Evolutionary conservation across 148 eudicot species (phyloP).

Genomic region (Oxyria digyna): DNA sequence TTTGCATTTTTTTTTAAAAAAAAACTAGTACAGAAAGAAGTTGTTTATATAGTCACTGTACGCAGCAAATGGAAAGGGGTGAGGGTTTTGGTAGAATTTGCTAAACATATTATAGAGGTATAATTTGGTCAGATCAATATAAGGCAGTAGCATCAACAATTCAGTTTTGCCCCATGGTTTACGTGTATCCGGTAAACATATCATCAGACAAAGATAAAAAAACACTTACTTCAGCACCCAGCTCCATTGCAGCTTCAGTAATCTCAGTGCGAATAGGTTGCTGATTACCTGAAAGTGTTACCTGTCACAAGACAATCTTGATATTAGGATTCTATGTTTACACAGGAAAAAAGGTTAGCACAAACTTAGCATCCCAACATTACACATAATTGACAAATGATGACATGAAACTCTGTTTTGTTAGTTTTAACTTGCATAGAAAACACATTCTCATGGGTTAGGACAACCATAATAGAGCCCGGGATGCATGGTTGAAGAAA

Average conservation of each 20-base stretch:
- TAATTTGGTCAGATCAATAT: neutral
- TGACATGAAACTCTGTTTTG: neutral
- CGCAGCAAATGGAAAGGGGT: too few species aligned
- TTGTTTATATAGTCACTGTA: too few species aligned
- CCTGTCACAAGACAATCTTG: constrained; percentile 27
- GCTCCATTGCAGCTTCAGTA: constrained; percentile 91
- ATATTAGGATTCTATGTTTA: neutral
- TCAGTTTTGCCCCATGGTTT: neutral
- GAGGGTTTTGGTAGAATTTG: neutral
- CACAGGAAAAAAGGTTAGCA: neutral
- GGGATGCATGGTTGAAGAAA: neutral
- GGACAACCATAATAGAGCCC: neutral
- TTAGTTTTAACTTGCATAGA: neutral
- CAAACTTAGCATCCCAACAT: neutral
- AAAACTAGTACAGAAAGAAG: too few species aligned
- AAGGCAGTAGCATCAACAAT: neutral
- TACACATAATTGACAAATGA: neutral
- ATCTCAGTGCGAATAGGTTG: constrained; percentile 91
- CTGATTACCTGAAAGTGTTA: constrained; percentile 91
- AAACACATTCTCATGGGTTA: neutral
- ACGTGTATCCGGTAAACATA: neutral
- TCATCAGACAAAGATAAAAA: neutral
- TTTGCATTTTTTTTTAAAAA: too few species aligned
- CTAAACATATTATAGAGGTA: neutral
- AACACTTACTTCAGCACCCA: constrained; percentile 71